These are phyloP conservation scores for Penicillium fimorum DNA, from an alignment of 495 filamentous ascomycete genomes.

Conservation along the genomic window DNA sequence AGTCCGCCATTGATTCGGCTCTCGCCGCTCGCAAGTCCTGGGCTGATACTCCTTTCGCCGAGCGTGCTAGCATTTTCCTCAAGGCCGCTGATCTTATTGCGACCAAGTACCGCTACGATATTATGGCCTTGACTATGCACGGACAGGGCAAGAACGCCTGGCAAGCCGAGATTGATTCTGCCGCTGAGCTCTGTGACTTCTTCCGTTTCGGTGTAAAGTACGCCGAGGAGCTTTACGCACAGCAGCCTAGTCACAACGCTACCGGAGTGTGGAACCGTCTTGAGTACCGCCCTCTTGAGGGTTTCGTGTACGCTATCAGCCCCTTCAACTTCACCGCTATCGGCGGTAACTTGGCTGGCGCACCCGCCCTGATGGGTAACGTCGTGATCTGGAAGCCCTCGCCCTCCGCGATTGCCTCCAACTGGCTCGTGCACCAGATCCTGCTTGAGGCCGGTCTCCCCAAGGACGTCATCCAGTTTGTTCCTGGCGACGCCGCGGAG, in stretches of 20 bases:
- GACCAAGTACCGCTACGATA: slow-evolving; percentile 86
- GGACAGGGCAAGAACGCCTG: slow-evolving; percentile 95
- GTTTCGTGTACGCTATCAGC: slow-evolving; percentile 82
- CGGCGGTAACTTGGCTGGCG: slow-evolving; percentile 72
- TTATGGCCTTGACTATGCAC: slow-evolving; percentile 91
- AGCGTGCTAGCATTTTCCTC: slow-evolving; percentile 89
- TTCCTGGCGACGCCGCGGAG: slow-evolving; percentile 74
- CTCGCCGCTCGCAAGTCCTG: slow-evolving; percentile 77
- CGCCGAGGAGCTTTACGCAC: slow-evolving; percentile 81
- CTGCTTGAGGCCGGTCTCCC: slow-evolving; percentile 80
- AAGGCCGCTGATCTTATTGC: slow-evolving; percentile 88
- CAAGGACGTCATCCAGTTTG: slow-evolving; percentile 77
- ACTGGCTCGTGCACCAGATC: slow-evolving; percentile 79
- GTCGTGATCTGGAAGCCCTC: slow-evolving; percentile 88
- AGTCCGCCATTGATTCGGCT: slow-evolving; percentile 73
- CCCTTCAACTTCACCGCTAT: slow-evolving; percentile 93
- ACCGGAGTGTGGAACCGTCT: slow-evolving; percentile 80
- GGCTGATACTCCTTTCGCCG: slow-evolving; percentile 79
- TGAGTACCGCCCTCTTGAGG: slow-evolving; percentile 80
- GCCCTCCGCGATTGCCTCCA: slow-evolving; percentile 70
- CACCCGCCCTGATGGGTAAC: slow-evolving; percentile 79
- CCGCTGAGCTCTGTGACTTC: slow-evolving; percentile 89
- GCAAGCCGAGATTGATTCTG: slow-evolving; percentile 95
- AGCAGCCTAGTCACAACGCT: slow-evolving; percentile 75
- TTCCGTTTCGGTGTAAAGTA: slow-evolving; percentile 83